A percentile compares a stretch with the other conserved stretches of the same genome.
Conservation (phyloP, 148 eudicot species). For the Rhododendron molle region DNA sequence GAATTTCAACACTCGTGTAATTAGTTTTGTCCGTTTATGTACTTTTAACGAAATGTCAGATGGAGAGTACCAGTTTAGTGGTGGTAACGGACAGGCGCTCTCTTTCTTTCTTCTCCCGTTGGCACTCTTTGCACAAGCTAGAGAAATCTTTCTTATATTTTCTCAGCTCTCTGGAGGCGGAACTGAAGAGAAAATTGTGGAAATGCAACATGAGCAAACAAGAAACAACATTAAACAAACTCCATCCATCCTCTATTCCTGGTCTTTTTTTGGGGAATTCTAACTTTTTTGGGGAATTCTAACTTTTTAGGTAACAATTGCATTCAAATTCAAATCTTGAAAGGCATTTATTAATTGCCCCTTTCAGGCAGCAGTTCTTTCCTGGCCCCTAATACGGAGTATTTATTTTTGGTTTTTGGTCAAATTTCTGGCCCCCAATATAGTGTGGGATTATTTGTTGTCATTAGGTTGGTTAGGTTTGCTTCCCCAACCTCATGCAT, state of each 20-base stretch:
- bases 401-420: background rate
- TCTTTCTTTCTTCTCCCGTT: constrained; percentile 66
- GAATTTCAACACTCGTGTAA: background rate
- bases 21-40: background rate
- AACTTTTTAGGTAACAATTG: background rate
- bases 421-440: background rate
- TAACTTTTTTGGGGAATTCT: background rate
- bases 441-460: background rate
- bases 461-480: background rate
- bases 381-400: background rate
- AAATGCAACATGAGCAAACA: background rate
- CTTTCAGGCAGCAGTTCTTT: background rate
- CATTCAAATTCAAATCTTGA: background rate
- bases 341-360: background rate
- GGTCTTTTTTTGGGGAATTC: background rate
- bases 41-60: background rate
- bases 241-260: background rate
- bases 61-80: constrained; percentile 45
- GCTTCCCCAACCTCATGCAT: background rate
- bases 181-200: constrained; percentile 33
- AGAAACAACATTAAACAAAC: background rate
- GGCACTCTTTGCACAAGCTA: constrained; percentile 90
- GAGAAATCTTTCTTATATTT: constrained; percentile 81
- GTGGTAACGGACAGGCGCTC: constrained; percentile 47
- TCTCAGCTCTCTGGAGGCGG: constrained; percentile 78